Base-by-base conservation (phyloP, 495 filamentous ascomycete genomes). In the Neurospora sp. region DNA sequence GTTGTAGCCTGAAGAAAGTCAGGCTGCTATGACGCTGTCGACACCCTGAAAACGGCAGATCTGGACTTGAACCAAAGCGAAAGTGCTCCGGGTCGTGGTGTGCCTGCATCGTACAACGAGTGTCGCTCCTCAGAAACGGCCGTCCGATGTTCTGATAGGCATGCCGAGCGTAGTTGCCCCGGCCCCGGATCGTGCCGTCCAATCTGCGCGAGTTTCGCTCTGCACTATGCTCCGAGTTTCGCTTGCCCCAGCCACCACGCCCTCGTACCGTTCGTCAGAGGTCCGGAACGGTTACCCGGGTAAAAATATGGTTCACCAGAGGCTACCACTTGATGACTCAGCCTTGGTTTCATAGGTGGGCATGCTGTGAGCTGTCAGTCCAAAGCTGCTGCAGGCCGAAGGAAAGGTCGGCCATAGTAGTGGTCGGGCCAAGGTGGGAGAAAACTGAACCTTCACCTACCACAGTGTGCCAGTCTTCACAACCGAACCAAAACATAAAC, bases 21-120 rank as follows among this genome's bases (percentile, higher is more conserved):
- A 73, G 77, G 74, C 70, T 74, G 73, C 73, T 74, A 77, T 78
- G 75, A 72, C 74, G 75, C 75, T 73, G 69, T 18, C 73, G 27
- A 68, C 69, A 72, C 27, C 53, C 53, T 66, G 53, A 9, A 70
- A 40, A 72, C 73, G 73, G 73, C 35, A 72, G 76, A 78, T 76
- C 72, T 73, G 69, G 72, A 72, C 74, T 18, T 66, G 53, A 72
- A 53, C 72, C 75, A 70, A 74, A 73, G 68, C 61, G n/a, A 73
- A 74, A 71, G 74, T 73, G 75, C 75, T 74, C 73, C 68, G 70
- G 48, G 69, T n/a, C 74, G 70, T 71, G 76, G 74, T 66, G 75
- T 74, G 71, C 76, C 72, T 78, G 76, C 78, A 73, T 73, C 68
- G 76, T 74, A 71, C 74, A 75, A 78, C 75, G 31, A 66, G 27